Evolutionary conservation across 2,329 filamentous ascomycete species (phyloP).

Genomic region (Aspergillus sp.): DNA sequence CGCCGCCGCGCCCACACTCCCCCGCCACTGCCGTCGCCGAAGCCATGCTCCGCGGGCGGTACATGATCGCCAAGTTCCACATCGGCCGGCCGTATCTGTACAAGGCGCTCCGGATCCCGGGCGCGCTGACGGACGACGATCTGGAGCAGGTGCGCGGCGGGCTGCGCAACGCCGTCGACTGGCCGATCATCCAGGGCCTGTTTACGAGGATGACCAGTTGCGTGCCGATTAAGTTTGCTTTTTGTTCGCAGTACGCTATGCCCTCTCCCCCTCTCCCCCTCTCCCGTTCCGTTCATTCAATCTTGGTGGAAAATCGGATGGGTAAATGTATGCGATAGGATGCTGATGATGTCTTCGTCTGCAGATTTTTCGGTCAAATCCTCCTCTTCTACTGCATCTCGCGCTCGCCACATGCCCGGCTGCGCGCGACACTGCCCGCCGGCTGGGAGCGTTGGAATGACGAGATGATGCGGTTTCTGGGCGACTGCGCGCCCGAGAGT

Average conservation of each 20-base stretch:
- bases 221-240: slow-evolving; percentile 34
- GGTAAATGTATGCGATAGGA: background rate
- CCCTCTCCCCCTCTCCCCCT: background rate
- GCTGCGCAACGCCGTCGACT: slow-evolving; percentile 33
- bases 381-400: slow-evolving; percentile 35
- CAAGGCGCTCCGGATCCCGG: slow-evolving; percentile 34
- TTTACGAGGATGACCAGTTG: slow-evolving; percentile 34
- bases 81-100: slow-evolving; percentile 34
- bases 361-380: slow-evolving; percentile 34
- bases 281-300: too few species aligned
- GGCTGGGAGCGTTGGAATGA: slow-evolving; percentile 34
- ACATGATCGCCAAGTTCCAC: slow-evolving; percentile 33
- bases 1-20: slow-evolving; percentile 15
- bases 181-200: slow-evolving; percentile 31
- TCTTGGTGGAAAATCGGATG: too few species aligned
- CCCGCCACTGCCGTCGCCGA: slow-evolving; percentile 28
- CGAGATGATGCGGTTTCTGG: slow-evolving; percentile 33
- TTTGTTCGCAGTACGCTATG: slow-evolving; percentile 28
- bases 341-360: background rate
- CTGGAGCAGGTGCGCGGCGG: slow-evolving; percentile 31
- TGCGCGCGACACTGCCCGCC: slow-evolving; percentile 26
- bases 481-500: slow-evolving; percentile 29
- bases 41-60: slow-evolving; percentile 29
- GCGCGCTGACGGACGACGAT: slow-evolving; percentile 29
- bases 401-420: slow-evolving; percentile 24